Percentiles rank a stretch among this genome's conserved stretches.
These are phyloP conservation scores for Jaltomata sinuosa DNA, from an alignment of 257 asterid species.

Conservation along the genomic window DNA sequence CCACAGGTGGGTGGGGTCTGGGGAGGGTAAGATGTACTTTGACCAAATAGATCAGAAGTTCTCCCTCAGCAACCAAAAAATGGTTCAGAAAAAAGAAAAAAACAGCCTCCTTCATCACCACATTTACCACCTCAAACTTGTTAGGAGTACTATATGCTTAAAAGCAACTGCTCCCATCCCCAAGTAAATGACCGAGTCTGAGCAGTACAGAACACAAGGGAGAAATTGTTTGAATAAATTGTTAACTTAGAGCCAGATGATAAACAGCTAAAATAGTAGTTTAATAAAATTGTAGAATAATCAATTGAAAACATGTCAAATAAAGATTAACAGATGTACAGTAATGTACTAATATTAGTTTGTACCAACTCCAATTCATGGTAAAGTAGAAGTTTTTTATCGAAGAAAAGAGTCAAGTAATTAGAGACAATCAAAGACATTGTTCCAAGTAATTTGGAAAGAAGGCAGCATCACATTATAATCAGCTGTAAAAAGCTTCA, in stretches of 20 bases:
- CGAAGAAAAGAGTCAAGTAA: background rate
- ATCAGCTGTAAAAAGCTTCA: background rate
- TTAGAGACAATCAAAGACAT: background rate
- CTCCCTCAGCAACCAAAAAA: background rate
- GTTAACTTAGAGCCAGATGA: background rate
- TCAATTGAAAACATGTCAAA: background rate
- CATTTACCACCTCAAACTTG: background rate
- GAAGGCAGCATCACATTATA: background rate
- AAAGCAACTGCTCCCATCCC: background rate
- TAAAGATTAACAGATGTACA: background rate
- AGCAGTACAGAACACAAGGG: background rate
- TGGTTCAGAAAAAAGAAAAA: background rate
- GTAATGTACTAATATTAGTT: too few relatives aligned
- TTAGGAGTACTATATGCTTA: background rate
- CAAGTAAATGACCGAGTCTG: background rate
- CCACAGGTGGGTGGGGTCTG: too few relatives aligned
- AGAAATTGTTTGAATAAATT: background rate
- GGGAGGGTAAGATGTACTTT: too few relatives aligned
- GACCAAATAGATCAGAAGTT: background rate
- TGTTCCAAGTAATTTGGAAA: background rate
- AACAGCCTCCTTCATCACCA: background rate
- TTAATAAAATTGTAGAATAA: background rate
- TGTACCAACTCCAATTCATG: background rate
- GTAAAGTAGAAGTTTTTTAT: background rate
- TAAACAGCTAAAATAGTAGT: background rate